phyloP scores from a whole-genome alignment of 768 basidiomycete genomes.

The Lactarius quietus region DNA sequence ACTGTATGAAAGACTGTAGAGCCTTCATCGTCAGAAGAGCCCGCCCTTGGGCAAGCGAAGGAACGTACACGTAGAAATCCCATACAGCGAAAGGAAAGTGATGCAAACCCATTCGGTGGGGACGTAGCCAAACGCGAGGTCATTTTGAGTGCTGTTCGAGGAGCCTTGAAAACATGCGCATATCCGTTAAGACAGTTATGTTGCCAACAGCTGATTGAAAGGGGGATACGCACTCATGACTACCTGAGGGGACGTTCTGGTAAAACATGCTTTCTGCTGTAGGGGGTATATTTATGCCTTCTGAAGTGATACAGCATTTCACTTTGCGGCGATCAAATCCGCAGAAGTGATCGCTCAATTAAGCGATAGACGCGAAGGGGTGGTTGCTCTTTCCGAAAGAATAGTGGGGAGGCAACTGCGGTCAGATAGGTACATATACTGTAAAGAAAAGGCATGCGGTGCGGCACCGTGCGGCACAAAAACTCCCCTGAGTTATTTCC shows the following conservation, averaged over 20 bases:
- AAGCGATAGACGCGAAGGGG: neutral
- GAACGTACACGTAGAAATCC: slow-evolving; percentile 31
- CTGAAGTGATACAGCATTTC: neutral
- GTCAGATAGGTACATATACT: neutral
- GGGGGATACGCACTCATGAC: slow-evolving; percentile 13
- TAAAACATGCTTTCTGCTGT: neutral
- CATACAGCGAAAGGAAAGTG: slow-evolving; percentile 37
- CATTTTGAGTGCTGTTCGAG: slow-evolving; percentile 7
- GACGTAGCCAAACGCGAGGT: slow-evolving; percentile 33
- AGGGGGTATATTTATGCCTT: neutral
- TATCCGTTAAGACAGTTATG: neutral
- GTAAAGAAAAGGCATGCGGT: neutral
- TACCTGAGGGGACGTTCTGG: neutral
- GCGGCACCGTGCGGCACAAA: neutral
- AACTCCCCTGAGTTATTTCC: too few relatives aligned
- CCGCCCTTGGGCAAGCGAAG: neutral
- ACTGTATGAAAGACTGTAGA: slow-evolving; percentile 11
- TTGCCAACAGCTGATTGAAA: neutral
- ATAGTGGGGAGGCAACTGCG: neutral
- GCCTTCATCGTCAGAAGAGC: neutral
- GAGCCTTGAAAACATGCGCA: neutral
- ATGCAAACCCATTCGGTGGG: slow-evolving; percentile 38
- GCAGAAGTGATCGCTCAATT: neutral
- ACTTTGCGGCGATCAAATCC: neutral
- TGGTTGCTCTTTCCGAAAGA: neutral